Percentiles rank a stretch among this genome's conserved stretches.
Conservation (phyloP, 2,329 filamentous ascomycete genomes). For the Lithohypha guttulata region DNA sequence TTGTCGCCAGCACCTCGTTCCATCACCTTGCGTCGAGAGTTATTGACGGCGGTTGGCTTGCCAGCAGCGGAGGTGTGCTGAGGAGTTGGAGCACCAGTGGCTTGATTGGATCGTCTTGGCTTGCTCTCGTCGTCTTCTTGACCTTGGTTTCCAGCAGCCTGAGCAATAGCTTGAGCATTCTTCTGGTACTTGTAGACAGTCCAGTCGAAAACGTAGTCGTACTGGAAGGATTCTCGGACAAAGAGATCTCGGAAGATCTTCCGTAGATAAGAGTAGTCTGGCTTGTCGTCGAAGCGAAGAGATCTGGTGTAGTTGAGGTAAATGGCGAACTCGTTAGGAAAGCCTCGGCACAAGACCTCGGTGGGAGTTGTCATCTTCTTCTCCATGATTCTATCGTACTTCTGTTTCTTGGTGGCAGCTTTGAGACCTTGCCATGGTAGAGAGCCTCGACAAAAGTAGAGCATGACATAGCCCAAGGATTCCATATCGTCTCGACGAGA, state of each 20-base stretch:
- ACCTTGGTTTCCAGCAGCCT: constrained; percentile 57
- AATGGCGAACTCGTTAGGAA: constrained; percentile 98
- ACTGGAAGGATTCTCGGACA: constrained; percentile 97
- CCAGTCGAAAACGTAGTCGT: constrained; percentile 99
- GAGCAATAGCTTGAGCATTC: constrained; percentile 89
- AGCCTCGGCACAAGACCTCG: constrained; percentile 91
- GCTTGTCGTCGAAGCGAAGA: constrained; percentile 98
- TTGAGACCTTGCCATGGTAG: constrained; percentile 98
- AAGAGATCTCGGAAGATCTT: constrained; percentile 99
- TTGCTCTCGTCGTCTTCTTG: constrained; percentile 60
- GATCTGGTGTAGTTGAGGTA: constrained; percentile 99
- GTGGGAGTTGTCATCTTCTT: constrained; percentile 99
- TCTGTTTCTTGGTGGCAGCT: constrained; percentile 99
- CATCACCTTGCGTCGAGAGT: constrained; percentile 73
- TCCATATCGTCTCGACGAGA: constrained; percentile 99
- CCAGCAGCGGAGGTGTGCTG: constrained; percentile 45
- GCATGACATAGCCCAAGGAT: constrained; percentile 96
- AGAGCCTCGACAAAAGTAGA: constrained; percentile 98
- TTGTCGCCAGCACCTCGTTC: constrained; percentile 50
- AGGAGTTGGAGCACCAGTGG: constrained; percentile 49
- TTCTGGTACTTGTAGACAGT: constrained; percentile 99
- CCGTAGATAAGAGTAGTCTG: constrained; percentile 97
- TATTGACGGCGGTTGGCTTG: constrained; percentile 64
- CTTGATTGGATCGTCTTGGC: constrained; percentile 58
- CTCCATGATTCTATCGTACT: constrained; percentile 99